A percentile compares a stretch with the other conserved stretches of the same genome.
phyloP scores from a whole-genome alignment of 257 asterid species.

The Gardenia jasminoides region DNA sequence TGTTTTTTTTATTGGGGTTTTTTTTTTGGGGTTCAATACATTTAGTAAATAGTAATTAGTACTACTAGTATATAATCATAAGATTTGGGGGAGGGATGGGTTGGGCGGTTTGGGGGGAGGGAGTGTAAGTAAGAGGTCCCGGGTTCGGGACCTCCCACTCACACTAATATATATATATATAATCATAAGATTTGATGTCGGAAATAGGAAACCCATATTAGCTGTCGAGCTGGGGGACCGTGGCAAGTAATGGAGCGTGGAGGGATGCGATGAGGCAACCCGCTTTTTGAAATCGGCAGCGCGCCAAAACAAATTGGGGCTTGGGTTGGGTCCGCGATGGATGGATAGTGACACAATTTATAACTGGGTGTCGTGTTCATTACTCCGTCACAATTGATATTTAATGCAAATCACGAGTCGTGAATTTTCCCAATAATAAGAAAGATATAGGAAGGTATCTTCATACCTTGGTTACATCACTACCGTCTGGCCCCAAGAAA shows the following conservation, averaged over 20 bases:
- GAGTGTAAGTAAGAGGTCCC: too few relatives aligned
- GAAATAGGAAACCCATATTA: neutral
- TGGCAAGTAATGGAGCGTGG: neutral
- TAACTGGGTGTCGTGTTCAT: constrained; percentile 9
- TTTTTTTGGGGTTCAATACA: too few relatives aligned
- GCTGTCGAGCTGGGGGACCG: neutral
- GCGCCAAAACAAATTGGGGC: neutral
- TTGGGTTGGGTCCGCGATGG: too few relatives aligned
- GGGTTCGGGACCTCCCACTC: too few relatives aligned
- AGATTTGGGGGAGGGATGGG: too few relatives aligned
- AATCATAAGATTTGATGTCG: neutral
- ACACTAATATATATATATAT: too few relatives aligned
- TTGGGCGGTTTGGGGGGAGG: too few relatives aligned
- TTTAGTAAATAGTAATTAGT: too few relatives aligned
- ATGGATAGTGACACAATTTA: neutral
- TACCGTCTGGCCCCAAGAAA: neutral
- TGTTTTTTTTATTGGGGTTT: too few relatives aligned
- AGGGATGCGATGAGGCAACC: neutral
- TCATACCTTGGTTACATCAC: neutral
- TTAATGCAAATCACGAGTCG: constrained; percentile 20
- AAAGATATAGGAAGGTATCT: too few relatives aligned
- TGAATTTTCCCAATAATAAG: neutral
- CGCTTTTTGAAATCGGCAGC: constrained; percentile 1
- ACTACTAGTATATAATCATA: neutral
- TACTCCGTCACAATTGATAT: neutral